Base-by-base conservation (phyloP, 345 rosid species). In the Salix purpurea region DNA sequence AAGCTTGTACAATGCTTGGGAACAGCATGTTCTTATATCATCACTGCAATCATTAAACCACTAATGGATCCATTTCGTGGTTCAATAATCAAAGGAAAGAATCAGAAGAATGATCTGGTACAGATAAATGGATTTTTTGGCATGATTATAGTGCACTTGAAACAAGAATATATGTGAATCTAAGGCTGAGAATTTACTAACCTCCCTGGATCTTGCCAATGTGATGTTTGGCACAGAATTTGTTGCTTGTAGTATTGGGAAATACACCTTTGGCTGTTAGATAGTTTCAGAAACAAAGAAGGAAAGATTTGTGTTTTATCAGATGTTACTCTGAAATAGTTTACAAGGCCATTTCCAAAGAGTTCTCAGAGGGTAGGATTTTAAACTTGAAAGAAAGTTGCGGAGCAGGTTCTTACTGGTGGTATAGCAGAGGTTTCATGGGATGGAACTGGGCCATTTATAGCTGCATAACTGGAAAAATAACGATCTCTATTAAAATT, bases 41-140 rank as follows among this genome's bases (percentile, higher is more conserved):
- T 84, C 84, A 1, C 86, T 82, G 90, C 91, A 83, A 75, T 91
- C 91, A 62, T 87, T 72, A 76, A 91, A 91, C 96, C 96, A 91
- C 96, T 91, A 80, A 75, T 77, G 58, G 72, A 34, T 15, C 65
- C 72, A 78, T 83, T 78, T 71, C 77, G 83, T 75, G 84, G 82
- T 81, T 24, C 5, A 40, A 50, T 70, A 68, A 28, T 65, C 13
- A 70, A 70, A 15, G 14, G 19, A 19, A 44, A 40, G 67, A 24
- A 4, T 24, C 16, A 36, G 30, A 42, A 7, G n/a, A 24, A 48
- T 24, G 36, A 34, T 67, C 8, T 40, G 19, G 18, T 62, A 6
- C 18, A 1, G 37, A 12, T 32, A 39, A 23, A 60, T 24, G 10
- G 21, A 23, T 36, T 12, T 62, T 6, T 6, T 9, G 39, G 48